Conservation (phyloP, 2,329 filamentous ascomycete genomes). For the Monosporascus sp. region DNA sequence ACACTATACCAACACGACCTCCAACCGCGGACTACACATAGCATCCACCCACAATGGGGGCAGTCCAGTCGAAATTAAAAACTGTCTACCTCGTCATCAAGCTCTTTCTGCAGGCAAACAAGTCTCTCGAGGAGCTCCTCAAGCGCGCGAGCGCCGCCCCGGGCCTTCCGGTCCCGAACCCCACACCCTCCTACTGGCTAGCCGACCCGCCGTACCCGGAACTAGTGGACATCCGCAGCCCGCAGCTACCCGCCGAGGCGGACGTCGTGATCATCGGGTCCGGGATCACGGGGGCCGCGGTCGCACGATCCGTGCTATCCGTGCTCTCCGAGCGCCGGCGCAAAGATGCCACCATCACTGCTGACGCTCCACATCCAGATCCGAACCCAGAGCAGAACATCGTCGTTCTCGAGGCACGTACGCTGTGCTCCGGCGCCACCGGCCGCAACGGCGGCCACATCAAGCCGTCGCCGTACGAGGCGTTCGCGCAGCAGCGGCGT, state of each 20-base stretch:
- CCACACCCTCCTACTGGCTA: slow-evolving; percentile 43
- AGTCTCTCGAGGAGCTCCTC: slow-evolving; percentile 23
- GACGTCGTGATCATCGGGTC: slow-evolving; percentile 51
- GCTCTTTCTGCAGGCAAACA: slow-evolving; percentile 22
- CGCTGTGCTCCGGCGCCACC: slow-evolving; percentile 46
- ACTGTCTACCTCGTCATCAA: slow-evolving; percentile 19
- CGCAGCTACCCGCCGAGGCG: slow-evolving; percentile 30
- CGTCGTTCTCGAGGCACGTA: slow-evolving; percentile 46
- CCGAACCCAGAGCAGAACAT: slow-evolving; percentile 19
- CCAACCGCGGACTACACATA: too few species aligned
- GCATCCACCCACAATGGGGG: slow-evolving; percentile 25
- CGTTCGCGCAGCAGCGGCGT: slow-evolving; percentile 30
- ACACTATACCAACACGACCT: too few species aligned
- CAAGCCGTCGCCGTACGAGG: slow-evolving; percentile 39
- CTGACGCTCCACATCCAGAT: too few species aligned
- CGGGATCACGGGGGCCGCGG: slow-evolving; percentile 44
- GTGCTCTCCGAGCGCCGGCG: slow-evolving; percentile 3
- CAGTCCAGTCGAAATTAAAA: slow-evolving; percentile 25
- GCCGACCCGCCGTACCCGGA: slow-evolving; percentile 37
- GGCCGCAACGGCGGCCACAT: slow-evolving; percentile 50
- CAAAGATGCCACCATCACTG: not conserved
- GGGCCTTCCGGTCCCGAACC: slow-evolving; percentile 35
- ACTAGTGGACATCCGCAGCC: slow-evolving; percentile 29
- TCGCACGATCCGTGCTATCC: slow-evolving; percentile 30
- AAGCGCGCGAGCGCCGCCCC: slow-evolving; percentile 28